phyloP scores from a whole-genome alignment of 23 red algal species.

The Rhodosorus marinus region DNA sequence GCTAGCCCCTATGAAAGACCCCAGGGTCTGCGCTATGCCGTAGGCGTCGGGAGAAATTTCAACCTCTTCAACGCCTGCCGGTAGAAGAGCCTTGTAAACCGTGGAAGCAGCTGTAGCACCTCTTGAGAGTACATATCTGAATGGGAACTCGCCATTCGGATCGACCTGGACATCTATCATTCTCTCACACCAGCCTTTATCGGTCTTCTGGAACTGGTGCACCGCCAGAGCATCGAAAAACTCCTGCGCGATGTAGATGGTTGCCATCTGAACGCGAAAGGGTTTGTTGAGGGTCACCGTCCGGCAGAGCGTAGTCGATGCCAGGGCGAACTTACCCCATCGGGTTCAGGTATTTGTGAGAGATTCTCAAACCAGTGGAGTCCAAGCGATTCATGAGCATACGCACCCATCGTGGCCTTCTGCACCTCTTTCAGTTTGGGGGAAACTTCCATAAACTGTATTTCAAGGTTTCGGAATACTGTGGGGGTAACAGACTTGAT shows the following conservation, averaged over 20 bases:
- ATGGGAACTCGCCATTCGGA: conserved; percentile 23
- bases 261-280: not conserved
- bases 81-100: conserved; percentile 23
- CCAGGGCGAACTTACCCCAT: not conserved
- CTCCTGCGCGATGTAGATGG: conserved; percentile 73
- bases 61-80: conserved; percentile 4
- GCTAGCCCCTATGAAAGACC: too few species aligned
- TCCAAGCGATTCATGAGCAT: not conserved
- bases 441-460: conserved; percentile 50
- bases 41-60: conserved; percentile 2
- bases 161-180: conserved; percentile 48
- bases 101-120: conserved; percentile 15
- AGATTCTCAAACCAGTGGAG: conserved; percentile 7
- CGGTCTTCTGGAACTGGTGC: conserved; percentile 35
- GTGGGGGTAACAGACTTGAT: conserved; percentile 12
- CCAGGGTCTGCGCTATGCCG: too few species aligned
- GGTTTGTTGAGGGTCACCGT: not conserved
- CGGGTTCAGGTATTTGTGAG: conserved; percentile 3
- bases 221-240: conserved; percentile 95
- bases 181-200: not conserved
- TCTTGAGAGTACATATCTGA: not conserved
- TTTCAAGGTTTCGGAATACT: not conserved
- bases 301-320: not conserved
- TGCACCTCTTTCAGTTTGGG: conserved; percentile 20
- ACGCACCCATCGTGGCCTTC: conserved; percentile 5